These are phyloP conservation scores for Theileria equi DNA, from an alignment of 169 alveolate genomes.

Conservation along the genomic window DNA sequence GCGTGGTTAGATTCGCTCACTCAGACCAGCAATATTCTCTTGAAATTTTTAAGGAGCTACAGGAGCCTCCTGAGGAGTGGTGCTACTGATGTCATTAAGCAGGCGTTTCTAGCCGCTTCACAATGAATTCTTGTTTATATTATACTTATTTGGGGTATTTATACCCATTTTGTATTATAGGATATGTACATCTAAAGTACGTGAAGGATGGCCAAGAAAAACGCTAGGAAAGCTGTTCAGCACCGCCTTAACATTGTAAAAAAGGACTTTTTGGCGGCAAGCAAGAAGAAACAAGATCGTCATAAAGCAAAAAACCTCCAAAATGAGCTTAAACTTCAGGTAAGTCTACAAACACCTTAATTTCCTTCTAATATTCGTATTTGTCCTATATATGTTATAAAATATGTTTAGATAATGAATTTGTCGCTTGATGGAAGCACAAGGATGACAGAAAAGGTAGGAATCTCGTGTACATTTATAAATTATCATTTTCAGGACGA, in stretches of 20 bases:
- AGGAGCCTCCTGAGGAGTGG: no score
- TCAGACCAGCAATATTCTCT: neutral
- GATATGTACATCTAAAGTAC: neutral
- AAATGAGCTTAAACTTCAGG: constrained; percentile 25
- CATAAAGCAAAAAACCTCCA: constrained; percentile 19
- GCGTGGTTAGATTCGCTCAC: constrained; percentile 39
- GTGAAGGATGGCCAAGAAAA: constrained; percentile 42
- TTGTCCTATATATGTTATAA: no score
- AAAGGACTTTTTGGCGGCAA: constrained; percentile 26
- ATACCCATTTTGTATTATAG: neutral
- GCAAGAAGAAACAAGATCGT: constrained; percentile 33
- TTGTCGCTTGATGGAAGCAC: no score
- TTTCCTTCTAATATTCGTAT: no score
- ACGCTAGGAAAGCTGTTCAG: constrained; percentile 15
- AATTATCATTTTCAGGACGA: neutral
- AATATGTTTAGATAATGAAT: no score
- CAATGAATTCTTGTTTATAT: no score
- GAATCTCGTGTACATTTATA: no score
- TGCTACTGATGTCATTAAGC: no score
- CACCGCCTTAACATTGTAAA: constrained; percentile 47
- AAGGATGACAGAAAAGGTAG: no score
- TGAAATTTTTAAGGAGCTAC: no score
- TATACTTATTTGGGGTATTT: neutral
- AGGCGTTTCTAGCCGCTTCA: no score
- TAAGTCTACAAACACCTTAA: neutral